These are phyloP conservation scores for Onygena corvina DNA, from an alignment of 2,329 filamentous ascomycete species.

Conservation along the genomic window DNA sequence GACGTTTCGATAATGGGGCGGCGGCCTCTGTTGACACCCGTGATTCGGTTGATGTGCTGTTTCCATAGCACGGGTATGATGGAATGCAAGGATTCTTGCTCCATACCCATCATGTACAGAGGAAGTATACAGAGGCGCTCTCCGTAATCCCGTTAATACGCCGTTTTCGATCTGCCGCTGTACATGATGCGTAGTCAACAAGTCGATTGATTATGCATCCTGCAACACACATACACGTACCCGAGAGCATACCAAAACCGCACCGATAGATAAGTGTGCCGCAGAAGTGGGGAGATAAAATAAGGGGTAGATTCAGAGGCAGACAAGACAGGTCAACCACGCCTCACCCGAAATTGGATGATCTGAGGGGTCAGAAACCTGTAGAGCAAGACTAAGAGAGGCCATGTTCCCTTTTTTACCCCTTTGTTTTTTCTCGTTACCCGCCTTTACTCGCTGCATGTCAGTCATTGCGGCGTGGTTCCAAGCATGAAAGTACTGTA, in stretches of 20 bases:
- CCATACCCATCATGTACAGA: too few relatives aligned
- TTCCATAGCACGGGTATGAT: background rate
- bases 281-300: conserved; percentile 1
- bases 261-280: background rate
- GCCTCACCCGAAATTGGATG: conserved; percentile 10
- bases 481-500: background rate
- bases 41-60: conserved; percentile 1
- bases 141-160: too few relatives aligned
- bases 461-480: background rate
- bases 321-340: conserved; percentile 9
- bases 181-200: background rate
- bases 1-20: conserved; percentile 1
- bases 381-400: background rate
- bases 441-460: background rate
- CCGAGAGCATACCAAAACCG: background rate
- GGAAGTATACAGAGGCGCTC: background rate
- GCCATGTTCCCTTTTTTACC: background rate
- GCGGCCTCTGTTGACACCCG: conserved; percentile 1
- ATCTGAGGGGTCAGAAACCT: conserved; percentile 9
- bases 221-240: background rate
- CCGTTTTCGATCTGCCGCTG: background rate
- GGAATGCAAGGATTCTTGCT: background rate
- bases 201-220: conserved; percentile 2
- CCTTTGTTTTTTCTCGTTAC: background rate
- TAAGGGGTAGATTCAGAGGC: background rate